These are phyloP conservation scores for Emydomyces testavorans DNA, from an alignment of 2,329 filamentous ascomycete species.

Conservation along the genomic window DNA sequence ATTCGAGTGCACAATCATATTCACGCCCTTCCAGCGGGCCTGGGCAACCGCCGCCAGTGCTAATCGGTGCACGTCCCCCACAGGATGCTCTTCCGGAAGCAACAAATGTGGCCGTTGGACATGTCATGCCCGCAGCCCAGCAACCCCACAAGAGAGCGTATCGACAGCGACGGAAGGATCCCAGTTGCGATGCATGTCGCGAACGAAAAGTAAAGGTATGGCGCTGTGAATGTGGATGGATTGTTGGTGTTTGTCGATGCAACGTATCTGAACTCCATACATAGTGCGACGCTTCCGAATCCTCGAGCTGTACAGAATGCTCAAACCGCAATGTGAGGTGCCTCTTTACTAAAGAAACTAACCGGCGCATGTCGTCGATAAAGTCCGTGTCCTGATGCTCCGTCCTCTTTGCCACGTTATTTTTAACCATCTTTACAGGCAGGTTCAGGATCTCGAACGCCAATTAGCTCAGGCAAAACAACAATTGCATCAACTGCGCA, in stretches of 20 bases:
- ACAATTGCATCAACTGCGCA: constrained; percentile 63
- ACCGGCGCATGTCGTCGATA: constrained; percentile 96
- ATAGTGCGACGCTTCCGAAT: constrained; percentile 89
- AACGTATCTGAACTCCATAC: not conserved
- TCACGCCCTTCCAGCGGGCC: constrained; percentile 33
- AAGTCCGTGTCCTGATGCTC: constrained; percentile 47
- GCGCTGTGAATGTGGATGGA: not conserved
- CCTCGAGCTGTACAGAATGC: constrained; percentile 91
- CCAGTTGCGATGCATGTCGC: constrained; percentile 91
- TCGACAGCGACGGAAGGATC: constrained; percentile 86
- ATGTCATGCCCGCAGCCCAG: constrained; percentile 38
- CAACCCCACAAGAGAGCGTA: constrained; percentile 87
- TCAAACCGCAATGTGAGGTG: constrained; percentile 94
- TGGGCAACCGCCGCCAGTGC: constrained; percentile 27
- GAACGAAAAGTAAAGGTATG: constrained; percentile 60
- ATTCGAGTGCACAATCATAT: constrained; percentile 30
- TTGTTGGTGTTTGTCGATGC: not conserved
- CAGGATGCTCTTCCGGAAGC: constrained; percentile 33
- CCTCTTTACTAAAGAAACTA: constrained; percentile 98
- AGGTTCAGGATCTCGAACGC: constrained; percentile 92
- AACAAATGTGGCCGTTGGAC: constrained; percentile 22
- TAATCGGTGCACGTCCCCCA: constrained; percentile 27
- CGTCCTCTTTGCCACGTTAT: not conserved
- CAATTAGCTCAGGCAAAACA: constrained; percentile 70
- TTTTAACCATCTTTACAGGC: constrained; percentile 35